A percentile compares a stretch with the other conserved stretches of the same genome.
These are phyloP conservation scores for Dioscorea dumetorum DNA, from an alignment of 106 monocot genomes.

Conservation along the genomic window DNA sequence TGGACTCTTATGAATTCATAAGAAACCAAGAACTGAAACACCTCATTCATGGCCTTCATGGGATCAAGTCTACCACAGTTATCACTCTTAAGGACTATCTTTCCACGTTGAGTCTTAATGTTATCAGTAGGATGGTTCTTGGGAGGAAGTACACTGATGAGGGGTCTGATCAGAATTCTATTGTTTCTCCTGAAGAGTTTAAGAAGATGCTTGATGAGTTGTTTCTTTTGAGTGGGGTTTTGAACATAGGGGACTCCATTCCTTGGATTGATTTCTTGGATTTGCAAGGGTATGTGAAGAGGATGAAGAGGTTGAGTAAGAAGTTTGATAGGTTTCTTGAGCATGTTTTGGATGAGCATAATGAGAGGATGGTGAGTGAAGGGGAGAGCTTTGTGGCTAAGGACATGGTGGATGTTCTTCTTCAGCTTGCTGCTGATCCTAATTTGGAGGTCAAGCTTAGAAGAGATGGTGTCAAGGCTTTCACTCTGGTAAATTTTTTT, in stretches of 20 bases:
- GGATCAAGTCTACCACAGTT: background rate
- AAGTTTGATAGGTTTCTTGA: conserved; percentile 71
- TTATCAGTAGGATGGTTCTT: conserved; percentile 68
- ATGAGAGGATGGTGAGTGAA: conserved; percentile 22
- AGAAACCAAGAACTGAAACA: conserved; percentile 29
- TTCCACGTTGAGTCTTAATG: conserved; percentile 44
- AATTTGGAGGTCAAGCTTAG: conserved; percentile 39
- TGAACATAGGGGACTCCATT: conserved; percentile 61
- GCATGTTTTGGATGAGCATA: conserved; percentile 73
- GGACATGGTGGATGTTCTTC: conserved; percentile 67
- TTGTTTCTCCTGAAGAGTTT: conserved; percentile 59
- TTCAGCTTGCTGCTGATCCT: conserved; percentile 51
- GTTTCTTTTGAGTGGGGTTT: conserved; percentile 58
- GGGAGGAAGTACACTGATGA: conserved; percentile 53
- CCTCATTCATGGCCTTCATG: conserved; percentile 21
- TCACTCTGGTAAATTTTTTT: background rate
- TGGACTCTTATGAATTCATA: conserved; percentile 27
- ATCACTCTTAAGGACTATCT: conserved; percentile 32
- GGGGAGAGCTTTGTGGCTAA: conserved; percentile 29
- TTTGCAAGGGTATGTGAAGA: conserved; percentile 58
- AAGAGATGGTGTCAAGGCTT: conserved; percentile 53
- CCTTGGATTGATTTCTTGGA: conserved; percentile 53
- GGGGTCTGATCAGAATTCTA: background rate
- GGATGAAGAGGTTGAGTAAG: conserved; percentile 66
- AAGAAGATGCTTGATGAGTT: conserved; percentile 79